These are phyloP conservation scores for Zizania latifolia DNA, from an alignment of 176 grass and related monocot genomes.

Conservation along the genomic window DNA sequence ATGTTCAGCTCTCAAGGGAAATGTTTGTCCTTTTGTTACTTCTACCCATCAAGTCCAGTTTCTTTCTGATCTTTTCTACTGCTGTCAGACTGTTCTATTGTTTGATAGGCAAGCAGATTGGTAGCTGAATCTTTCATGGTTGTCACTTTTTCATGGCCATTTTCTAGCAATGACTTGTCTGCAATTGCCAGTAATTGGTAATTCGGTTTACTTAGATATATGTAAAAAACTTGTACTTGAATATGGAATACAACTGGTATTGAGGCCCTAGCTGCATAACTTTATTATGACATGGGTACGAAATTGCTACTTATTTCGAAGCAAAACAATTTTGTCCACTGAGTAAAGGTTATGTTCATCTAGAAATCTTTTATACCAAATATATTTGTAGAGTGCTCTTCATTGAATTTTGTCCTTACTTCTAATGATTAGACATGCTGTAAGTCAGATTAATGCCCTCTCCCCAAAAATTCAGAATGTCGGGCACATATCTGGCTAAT, in stretches of 20 bases:
- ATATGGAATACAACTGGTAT: neutral
- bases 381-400: neutral
- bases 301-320: no score
- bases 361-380: neutral
- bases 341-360: neutral
- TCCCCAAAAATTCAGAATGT: neutral
- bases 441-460: neutral
- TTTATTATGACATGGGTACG: neutral
- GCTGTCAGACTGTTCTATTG: neutral
- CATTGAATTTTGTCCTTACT: neutral
- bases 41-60: neutral
- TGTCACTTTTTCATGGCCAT: neutral
- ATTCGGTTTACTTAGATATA: neutral
- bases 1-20: slow-evolving; percentile 8
- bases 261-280: neutral
- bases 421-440: neutral
- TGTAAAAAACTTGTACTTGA: neutral
- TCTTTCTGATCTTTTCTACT: neutral
- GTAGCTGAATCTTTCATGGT: neutral
- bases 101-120: neutral
- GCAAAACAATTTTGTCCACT: neutral
- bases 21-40: neutral
- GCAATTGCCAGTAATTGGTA: neutral
- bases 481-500: neutral
- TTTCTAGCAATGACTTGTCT: neutral